Evolutionary conservation across 352 stramenopile genomes (phyloP), one percentile per base, ranked within the genome.

Genomic region (Pythium folliculosum): DNA sequence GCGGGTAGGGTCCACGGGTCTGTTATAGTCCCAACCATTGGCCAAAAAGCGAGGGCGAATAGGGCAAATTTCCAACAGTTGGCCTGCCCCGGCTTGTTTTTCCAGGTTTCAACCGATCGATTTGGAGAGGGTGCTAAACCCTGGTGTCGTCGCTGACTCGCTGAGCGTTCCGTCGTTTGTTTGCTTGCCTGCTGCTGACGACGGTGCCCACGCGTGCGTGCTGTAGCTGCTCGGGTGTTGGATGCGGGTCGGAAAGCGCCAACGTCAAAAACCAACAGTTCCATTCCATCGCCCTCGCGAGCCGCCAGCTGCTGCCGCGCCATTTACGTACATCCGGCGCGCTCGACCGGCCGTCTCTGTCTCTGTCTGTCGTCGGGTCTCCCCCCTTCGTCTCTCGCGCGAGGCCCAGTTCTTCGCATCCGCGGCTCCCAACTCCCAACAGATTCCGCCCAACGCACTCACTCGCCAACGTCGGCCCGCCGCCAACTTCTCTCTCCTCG

Each of bases 401-500:
- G 40, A 32, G 27, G 35, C 8, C 35, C 35, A 40, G 35, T 40
- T 40, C 35, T 32, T 2, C 35, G 35, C 35, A 1, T 40, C 35
- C 27, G 27, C 27, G 27, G 27, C 35, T 57, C 52, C 52, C 52
- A 47, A 47, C 54, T 49, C 25, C 54, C 35, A 60, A 25, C 27
- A 32, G 27, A 2, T 32, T 32, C 3, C 27, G 2, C 27, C 27
- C 27, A 32, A 32, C 27, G 27, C 27, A 44, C 8, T 19, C 14
- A 47, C 40, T 47, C 12, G 8, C 35, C 43, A 65, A 70, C 65
- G 77, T 59, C 65, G 52, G 45, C 67, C 63, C 72, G 27, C 27
- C 27, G 27, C 27, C 27, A 32, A 32, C 27, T 2, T 32, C 5
- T 32, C n/a, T n/a, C n/a, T n/a, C n/a, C n/a, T n/a, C n/a, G n/a